phyloP scores from a whole-genome alignment of 345 rosid genomes.

The Euphorbia pulcherrima region DNA sequence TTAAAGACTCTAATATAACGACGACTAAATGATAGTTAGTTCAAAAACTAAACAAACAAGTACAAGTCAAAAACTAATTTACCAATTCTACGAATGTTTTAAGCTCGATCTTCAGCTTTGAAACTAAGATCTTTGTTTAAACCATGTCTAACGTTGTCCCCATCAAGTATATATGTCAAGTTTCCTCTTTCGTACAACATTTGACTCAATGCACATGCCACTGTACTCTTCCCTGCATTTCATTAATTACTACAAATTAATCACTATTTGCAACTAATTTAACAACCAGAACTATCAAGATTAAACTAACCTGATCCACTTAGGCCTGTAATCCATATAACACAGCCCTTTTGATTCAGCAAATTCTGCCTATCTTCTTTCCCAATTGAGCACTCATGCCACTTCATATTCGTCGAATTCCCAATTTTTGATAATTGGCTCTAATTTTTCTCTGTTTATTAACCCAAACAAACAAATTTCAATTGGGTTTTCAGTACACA shows the following conservation, averaged over 20 bases:
- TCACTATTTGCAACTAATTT: background rate
- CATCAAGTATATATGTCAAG: slow-evolving; percentile 30
- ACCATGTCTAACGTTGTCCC: slow-evolving; percentile 31
- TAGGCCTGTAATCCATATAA: slow-evolving; percentile 32
- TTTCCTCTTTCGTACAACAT: slow-evolving; percentile 25
- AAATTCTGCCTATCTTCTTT: slow-evolving; percentile 23
- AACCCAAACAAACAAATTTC: too few relatives aligned
- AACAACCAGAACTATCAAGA: background rate
- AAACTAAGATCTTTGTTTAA: slow-evolving; percentile 28
- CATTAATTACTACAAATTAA: background rate
- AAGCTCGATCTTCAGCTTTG: slow-evolving; percentile 28
- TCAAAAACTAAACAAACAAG: too few relatives aligned
- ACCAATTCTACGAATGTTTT: slow-evolving; percentile 35
- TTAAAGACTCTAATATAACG: too few relatives aligned
- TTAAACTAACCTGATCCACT: slow-evolving; percentile 26
- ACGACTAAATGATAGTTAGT: too few relatives aligned
- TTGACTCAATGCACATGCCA: slow-evolving; percentile 31
- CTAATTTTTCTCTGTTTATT: slow-evolving; percentile 8
- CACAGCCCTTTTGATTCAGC: slow-evolving; percentile 28
- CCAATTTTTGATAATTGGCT: slow-evolving; percentile 17
- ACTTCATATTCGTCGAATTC: slow-evolving; percentile 27
- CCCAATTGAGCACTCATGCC: slow-evolving; percentile 24
- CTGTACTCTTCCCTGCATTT: slow-evolving; percentile 25
- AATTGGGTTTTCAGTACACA: too few relatives aligned
- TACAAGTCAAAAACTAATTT: background rate